Percentiles rank a stretch among this genome's conserved stretches.
These are phyloP conservation scores for Clonostachys solani DNA, from an alignment of 2,329 filamentous ascomycete genomes.

Conservation along the genomic window DNA sequence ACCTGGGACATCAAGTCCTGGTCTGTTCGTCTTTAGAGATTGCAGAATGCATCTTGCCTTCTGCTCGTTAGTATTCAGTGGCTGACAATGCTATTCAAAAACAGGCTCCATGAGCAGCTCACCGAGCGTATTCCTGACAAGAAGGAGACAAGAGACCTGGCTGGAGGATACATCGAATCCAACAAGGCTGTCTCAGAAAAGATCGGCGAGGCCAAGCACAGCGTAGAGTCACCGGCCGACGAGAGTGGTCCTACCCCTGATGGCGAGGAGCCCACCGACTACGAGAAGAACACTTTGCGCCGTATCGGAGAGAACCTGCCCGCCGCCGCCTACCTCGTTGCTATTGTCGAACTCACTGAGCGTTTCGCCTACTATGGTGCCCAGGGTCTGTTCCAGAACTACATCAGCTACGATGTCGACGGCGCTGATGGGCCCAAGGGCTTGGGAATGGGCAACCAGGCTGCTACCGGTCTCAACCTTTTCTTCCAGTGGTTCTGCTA, in stretches of 20 bases:
- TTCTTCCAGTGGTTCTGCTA: slow-evolving; percentile 51
- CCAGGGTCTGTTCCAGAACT: slow-evolving; percentile 22
- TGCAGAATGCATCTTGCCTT: too few species aligned
- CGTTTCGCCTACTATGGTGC: slow-evolving; percentile 22
- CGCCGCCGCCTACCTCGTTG: slow-evolving; percentile 48
- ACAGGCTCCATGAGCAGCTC: slow-evolving; percentile 11
- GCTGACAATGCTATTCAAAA: too few species aligned
- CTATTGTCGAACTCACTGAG: slow-evolving; percentile 15
- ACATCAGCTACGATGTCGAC: slow-evolving; percentile 22
- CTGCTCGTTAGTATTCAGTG: too few species aligned
- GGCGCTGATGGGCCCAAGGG: slow-evolving; percentile 39
- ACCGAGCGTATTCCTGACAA: slow-evolving; percentile 8
- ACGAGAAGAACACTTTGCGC: slow-evolving; percentile 43
- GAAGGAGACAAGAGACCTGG: slow-evolving; percentile 6
- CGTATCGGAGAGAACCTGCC: slow-evolving; percentile 52
- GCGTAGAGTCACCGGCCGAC: slow-evolving; percentile 1
- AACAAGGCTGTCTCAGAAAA: slow-evolving; percentile 5
- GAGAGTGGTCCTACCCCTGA: slow-evolving; percentile 25
- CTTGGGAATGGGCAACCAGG: slow-evolving; percentile 48
- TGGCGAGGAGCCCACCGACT: slow-evolving; percentile 46
- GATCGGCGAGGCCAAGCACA: slow-evolving; percentile 1
- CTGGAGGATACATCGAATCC: slow-evolving; percentile 7
- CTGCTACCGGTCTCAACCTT: slow-evolving; percentile 48
- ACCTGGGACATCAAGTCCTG: too few species aligned
- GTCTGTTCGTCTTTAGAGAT: too few species aligned